These are phyloP conservation scores for Endothia cerciana DNA, from an alignment of 2,329 filamentous ascomycete species.

Conservation along the genomic window DNA sequence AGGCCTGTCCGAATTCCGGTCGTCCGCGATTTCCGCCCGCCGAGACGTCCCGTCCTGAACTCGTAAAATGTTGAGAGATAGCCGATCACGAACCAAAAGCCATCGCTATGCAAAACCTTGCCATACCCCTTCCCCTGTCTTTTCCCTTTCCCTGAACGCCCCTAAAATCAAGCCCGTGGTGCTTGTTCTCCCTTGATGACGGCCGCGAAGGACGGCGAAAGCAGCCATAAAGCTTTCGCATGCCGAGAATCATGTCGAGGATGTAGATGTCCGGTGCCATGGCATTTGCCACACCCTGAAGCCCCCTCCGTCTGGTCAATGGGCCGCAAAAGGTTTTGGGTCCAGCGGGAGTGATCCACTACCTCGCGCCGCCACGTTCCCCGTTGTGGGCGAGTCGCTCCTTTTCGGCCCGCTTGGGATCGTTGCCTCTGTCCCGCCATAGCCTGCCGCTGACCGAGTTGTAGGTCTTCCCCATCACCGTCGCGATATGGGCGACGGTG, in stretches of 20 bases:
- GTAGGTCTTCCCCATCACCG: background rate
- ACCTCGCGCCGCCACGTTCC: background rate
- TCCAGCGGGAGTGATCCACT: background rate
- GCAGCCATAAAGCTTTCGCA: background rate
- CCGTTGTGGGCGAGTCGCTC: background rate
- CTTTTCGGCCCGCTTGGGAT: background rate
- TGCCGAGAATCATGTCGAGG: background rate
- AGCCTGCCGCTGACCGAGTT: slow-evolving; percentile 4
- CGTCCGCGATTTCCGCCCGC: no score
- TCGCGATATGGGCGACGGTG: background rate
- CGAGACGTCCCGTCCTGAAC: no score
- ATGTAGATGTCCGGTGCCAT: background rate
- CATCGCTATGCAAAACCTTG: background rate
- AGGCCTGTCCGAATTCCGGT: no score
- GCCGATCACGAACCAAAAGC: background rate
- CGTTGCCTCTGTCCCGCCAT: background rate
- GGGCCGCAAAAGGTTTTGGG: no score
- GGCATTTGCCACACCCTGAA: background rate
- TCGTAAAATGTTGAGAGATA: background rate
- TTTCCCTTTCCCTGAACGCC: background rate
- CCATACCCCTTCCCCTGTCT: no score
- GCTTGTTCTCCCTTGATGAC: background rate
- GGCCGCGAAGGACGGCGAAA: background rate
- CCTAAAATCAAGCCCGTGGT: background rate
- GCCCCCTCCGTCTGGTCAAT: background rate